phyloP scores from a whole-genome alignment of 495 filamentous ascomycete species.

The Chaetomidium leptoderma region DNA sequence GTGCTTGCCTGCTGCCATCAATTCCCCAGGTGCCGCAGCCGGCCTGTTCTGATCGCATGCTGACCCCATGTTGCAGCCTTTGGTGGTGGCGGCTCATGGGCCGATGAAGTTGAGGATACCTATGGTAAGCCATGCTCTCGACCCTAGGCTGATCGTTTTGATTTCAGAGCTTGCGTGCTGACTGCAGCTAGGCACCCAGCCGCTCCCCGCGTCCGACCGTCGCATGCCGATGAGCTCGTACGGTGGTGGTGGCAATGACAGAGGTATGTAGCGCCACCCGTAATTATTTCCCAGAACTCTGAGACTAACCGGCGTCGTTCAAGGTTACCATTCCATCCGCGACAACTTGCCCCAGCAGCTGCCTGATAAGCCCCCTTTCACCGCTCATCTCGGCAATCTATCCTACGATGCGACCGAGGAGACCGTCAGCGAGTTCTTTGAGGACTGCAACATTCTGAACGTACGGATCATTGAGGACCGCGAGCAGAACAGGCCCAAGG shows the following conservation, averaged over 20 bases:
- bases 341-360: slow-evolving; percentile 71
- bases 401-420: slow-evolving; percentile 83
- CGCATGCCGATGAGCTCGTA: slow-evolving; percentile 29
- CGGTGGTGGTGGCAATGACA: slow-evolving; percentile 32
- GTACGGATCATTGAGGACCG: slow-evolving; percentile 96
- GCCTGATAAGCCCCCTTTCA: slow-evolving; percentile 87
- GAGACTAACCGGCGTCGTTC: background rate
- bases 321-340: slow-evolving; percentile 61
- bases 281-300: background rate
- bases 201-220: slow-evolving; percentile 42
- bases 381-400: slow-evolving; percentile 92
- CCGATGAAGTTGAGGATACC: slow-evolving; percentile 93
- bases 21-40: slow-evolving; percentile 13
- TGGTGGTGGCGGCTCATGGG: slow-evolving; percentile 79
- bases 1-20: slow-evolving; percentile 9
- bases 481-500: slow-evolving; percentile 85
- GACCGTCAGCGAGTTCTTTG: slow-evolving; percentile 80
- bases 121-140: slow-evolving; percentile 50
- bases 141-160: background rate
- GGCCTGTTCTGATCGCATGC: background rate
- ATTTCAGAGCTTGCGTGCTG: slow-evolving; percentile 1
- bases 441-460: slow-evolving; percentile 74
- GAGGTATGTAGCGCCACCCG: slow-evolving; percentile 29
- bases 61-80: slow-evolving; percentile 53
- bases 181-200: slow-evolving; percentile 38